Percentiles rank a stretch among this genome's conserved stretches.
phyloP scores from a whole-genome alignment of 805 yeast genomes.

The Cephaloascus albidus region DNA sequence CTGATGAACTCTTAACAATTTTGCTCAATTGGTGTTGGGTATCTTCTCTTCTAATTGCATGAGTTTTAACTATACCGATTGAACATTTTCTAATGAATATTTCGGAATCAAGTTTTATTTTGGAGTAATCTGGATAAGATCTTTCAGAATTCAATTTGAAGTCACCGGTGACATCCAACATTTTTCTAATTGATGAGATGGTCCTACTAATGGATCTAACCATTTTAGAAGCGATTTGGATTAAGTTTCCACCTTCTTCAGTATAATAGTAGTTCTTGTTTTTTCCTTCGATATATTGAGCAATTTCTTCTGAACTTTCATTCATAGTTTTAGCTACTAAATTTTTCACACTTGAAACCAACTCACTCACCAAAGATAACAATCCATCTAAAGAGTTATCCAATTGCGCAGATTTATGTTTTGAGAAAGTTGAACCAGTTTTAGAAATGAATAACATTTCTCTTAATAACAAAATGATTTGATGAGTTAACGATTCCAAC shows the following conservation, averaged over 20 bases:
- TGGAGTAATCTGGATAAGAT: conserved; percentile 56
- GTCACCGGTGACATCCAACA: conserved; percentile 55
- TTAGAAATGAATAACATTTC: conserved; percentile 57
- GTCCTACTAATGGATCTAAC: conserved; percentile 42
- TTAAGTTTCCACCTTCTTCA: conserved; percentile 57
- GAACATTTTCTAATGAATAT: conserved; percentile 56
- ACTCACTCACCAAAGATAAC: conserved; percentile 50
- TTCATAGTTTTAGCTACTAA: conserved; percentile 47
- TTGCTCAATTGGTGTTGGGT: background rate
- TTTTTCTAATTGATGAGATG: conserved; percentile 37
- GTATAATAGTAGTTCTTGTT: conserved; percentile 39
- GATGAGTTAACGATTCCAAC: conserved; percentile 58
- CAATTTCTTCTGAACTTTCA: conserved; percentile 14
- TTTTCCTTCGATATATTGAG: background rate
- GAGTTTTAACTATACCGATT: conserved; percentile 38
- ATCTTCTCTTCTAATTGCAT: conserved; percentile 8
- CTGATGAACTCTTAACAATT: conserved; percentile 12
- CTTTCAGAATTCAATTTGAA: conserved; percentile 51
- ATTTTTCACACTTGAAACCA: conserved; percentile 55
- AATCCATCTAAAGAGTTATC: conserved; percentile 47
- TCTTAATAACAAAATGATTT: conserved; percentile 52
- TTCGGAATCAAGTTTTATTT: conserved; percentile 47
- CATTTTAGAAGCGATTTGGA: conserved; percentile 52
- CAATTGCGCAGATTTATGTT: conserved; percentile 27
- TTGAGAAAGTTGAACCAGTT: conserved; percentile 27